Evolutionary conservation across 2,329 filamentous ascomycete species (phyloP).

Genomic region (Penicillium concentricum): DNA sequence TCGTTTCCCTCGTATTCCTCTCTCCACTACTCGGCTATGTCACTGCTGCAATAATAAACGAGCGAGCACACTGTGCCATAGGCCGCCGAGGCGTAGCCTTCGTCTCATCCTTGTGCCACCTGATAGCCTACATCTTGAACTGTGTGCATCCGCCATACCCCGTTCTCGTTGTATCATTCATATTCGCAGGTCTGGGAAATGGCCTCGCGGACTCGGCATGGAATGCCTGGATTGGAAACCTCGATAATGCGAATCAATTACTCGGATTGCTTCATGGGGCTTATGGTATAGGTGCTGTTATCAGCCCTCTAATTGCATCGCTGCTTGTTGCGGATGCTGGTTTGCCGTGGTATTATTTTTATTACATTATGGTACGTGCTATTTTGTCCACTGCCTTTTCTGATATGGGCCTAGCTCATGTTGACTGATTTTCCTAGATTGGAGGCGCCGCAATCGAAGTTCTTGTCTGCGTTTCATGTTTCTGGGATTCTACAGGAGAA

Average conservation of each 20-base stretch:
- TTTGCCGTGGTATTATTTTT: constrained; percentile 69
- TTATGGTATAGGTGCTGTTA: constrained; percentile 68
- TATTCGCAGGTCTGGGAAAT: constrained; percentile 69
- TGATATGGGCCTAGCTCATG: background rate
- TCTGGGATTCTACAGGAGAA: constrained; percentile 2
- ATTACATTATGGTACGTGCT: constrained; percentile 65
- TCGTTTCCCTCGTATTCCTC: constrained; percentile 48
- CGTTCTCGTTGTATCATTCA: constrained; percentile 63
- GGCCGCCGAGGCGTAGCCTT: constrained; percentile 72
- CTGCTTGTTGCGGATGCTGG: constrained; percentile 65
- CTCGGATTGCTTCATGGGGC: constrained; percentile 68
- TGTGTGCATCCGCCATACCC: constrained; percentile 68
- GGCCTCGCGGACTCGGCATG: constrained; percentile 59
- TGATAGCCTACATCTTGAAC: constrained; percentile 46
- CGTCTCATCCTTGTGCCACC: constrained; percentile 51
- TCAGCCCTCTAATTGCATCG: constrained; percentile 69
- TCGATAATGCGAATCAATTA: constrained; percentile 70
- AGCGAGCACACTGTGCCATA: constrained; percentile 41
- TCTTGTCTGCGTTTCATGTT: background rate
- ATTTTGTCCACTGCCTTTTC: constrained; percentile 44
- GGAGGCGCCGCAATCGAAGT: constrained; percentile 4
- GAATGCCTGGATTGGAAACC: constrained; percentile 67
- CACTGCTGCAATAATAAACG: constrained; percentile 46
- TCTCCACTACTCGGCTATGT: constrained; percentile 51
- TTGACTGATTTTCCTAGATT: background rate